These are phyloP conservation scores for Solanum etuberosum DNA, from an alignment of 257 asterid genomes.

Conservation along the genomic window DNA sequence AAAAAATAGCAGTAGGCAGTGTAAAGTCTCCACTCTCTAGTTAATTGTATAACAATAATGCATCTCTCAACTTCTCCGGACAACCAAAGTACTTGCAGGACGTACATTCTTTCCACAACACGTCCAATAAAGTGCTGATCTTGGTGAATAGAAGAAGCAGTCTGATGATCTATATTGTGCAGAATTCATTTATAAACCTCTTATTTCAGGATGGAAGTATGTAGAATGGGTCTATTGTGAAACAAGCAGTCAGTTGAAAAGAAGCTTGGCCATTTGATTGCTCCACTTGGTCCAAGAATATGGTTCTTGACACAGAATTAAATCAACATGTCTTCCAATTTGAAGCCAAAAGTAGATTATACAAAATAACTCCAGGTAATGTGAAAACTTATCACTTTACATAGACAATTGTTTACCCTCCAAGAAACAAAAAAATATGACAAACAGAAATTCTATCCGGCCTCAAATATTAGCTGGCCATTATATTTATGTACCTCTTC, in stretches of 20 bases:
- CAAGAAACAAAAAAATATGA: neutral
- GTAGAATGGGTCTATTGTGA: neutral
- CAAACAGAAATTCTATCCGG: neutral
- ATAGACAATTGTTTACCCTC: neutral
- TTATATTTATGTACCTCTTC: constrained; percentile 46
- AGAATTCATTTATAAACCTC: neutral
- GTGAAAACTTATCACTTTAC: neutral
- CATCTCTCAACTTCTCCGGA: neutral
- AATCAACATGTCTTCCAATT: neutral
- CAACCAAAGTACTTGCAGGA: neutral
- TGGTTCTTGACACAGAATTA: neutral
- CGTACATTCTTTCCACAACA: neutral
- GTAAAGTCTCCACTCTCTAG: neutral
- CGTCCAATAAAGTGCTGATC: neutral
- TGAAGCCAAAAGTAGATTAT: neutral
- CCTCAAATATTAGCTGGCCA: neutral
- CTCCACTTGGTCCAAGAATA: neutral
- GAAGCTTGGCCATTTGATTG: neutral
- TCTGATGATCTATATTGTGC: neutral
- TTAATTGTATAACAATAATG: neutral
- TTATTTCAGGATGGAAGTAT: neutral
- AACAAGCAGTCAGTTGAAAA: neutral
- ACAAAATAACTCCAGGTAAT: neutral
- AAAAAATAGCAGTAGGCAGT: neutral
- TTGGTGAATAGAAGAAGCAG: neutral